Percentiles rank a stretch among this genome's conserved stretches.
These are phyloP conservation scores for Cercospora sp. DNA, from an alignment of 2,329 filamentous ascomycete species.

Conservation along the genomic window DNA sequence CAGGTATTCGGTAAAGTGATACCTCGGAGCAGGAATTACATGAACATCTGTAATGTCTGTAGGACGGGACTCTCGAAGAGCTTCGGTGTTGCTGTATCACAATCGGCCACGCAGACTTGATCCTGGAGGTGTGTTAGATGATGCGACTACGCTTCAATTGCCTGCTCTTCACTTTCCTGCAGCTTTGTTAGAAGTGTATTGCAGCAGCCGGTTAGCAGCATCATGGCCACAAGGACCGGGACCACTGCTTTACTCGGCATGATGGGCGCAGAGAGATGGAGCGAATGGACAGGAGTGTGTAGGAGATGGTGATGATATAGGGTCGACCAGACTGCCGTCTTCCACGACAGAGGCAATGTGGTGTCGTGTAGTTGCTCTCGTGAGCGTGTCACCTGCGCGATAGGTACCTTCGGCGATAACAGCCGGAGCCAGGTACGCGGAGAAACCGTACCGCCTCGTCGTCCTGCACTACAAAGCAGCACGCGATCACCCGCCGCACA, in stretches of 20 bases:
- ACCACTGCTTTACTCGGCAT: slow-evolving; percentile 68
- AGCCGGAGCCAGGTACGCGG: not conserved
- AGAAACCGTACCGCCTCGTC: not conserved
- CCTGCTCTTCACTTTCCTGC: not conserved
- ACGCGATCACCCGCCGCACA: not conserved
- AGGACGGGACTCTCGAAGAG: slow-evolving; percentile 94
- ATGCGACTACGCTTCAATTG: not conserved
- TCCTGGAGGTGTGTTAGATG: slow-evolving; percentile 65
- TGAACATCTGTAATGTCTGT: slow-evolving; percentile 96
- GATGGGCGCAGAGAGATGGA: slow-evolving; percentile 7
- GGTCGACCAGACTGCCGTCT: not conserved
- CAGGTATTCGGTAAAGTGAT: not conserved
- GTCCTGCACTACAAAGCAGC: not conserved
- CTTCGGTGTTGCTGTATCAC: slow-evolving; percentile 67
- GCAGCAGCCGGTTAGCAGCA: slow-evolving; percentile 93
- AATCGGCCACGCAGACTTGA: slow-evolving; percentile 94
- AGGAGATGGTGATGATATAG: not conserved
- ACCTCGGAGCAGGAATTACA: slow-evolving; percentile 41
- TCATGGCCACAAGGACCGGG: slow-evolving; percentile 88
- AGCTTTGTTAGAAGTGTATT: slow-evolving; percentile 91
- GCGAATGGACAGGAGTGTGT: not conserved
- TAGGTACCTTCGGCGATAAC: not conserved
- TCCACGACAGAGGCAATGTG: not conserved
- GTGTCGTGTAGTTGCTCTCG: slow-evolving; percentile 9
- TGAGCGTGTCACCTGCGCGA: slow-evolving; percentile 17